A percentile compares a stretch with the other conserved stretches of the same genome.
phyloP scores from a whole-genome alignment of 345 rosid genomes.

The Eucalyptus curtisii region DNA sequence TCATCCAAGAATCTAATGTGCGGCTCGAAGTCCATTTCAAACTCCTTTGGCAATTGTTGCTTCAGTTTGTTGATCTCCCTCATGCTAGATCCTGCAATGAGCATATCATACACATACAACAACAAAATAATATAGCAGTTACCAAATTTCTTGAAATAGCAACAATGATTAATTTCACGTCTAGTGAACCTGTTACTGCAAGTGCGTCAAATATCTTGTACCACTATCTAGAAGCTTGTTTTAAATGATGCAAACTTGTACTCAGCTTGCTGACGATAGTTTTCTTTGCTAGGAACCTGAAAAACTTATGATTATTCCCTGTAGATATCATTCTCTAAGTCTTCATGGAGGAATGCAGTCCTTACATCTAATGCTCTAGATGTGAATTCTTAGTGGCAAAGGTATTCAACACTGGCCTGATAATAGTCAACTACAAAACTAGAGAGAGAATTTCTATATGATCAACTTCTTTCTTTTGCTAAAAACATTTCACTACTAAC shows the following conservation, averaged over 20 bases:
- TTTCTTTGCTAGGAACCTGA: not conserved
- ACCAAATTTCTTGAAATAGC: not conserved
- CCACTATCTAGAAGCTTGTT: not conserved
- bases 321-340: not conserved
- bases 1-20: not conserved
- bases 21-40: not conserved
- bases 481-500: not conserved
- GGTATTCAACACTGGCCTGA: not conserved
- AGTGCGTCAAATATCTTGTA: not conserved
- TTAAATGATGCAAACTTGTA: not conserved
- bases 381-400: not conserved
- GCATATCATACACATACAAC: not conserved
- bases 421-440: not conserved
- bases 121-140: not conserved
- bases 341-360: not conserved
- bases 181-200: not conserved
- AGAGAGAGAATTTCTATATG: not conserved
- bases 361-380: not conserved
- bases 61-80: not conserved
- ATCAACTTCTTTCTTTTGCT: not conserved
- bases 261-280: not conserved
- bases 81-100: not conserved
- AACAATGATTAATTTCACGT: not conserved
- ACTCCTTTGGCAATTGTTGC: not conserved
- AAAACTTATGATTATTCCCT: not conserved